These are phyloP conservation scores for Barbatosphaeria neglecta DNA, from an alignment of 495 filamentous ascomycete species.

Conservation along the genomic window DNA sequence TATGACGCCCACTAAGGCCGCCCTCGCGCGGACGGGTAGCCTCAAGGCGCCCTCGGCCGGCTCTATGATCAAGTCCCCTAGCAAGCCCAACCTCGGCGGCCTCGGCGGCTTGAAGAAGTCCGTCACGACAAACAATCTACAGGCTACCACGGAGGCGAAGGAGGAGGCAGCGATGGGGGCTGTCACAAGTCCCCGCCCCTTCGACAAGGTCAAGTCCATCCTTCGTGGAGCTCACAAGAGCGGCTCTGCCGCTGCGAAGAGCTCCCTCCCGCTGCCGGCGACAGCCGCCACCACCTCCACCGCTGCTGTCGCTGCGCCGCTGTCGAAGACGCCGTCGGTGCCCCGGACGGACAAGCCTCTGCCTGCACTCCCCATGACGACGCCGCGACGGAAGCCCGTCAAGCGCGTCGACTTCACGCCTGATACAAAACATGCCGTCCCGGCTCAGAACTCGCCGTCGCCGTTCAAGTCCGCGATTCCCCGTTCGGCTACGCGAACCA, in stretches of 20 bases:
- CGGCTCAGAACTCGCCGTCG: conserved; percentile 32
- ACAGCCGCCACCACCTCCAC: too few species aligned
- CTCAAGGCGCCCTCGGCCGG: conserved; percentile 35
- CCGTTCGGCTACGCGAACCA: conserved; percentile 21
- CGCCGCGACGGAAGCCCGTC: conserved; percentile 31
- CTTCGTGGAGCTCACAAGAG: conserved; percentile 29
- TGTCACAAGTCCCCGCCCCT: conserved; percentile 27
- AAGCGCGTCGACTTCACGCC: conserved; percentile 39
- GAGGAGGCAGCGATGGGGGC: conserved; percentile 9
- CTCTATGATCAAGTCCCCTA: conserved; percentile 21
- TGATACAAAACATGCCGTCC: conserved; percentile 21
- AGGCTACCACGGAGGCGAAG: conserved; percentile 4
- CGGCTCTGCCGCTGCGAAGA: conserved; percentile 22
- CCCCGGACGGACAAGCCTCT: conserved; percentile 29
- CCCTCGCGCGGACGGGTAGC: conserved; percentile 51
- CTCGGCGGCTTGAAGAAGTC: conserved; percentile 22
- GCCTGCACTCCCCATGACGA: conserved; percentile 31
- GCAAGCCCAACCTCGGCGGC: conserved; percentile 19
- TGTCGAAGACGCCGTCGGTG: conserved; percentile 32
- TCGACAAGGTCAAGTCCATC: conserved; percentile 40
- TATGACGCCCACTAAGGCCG: conserved; percentile 73
- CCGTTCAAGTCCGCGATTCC: conserved; percentile 36
- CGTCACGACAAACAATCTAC: conserved; percentile 22
- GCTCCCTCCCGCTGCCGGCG: conserved; percentile 23
- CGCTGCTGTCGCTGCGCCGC: too few species aligned